Conservation (phyloP, 2,329 filamentous ascomycete species). For the Rachicladosporium sp. region DNA sequence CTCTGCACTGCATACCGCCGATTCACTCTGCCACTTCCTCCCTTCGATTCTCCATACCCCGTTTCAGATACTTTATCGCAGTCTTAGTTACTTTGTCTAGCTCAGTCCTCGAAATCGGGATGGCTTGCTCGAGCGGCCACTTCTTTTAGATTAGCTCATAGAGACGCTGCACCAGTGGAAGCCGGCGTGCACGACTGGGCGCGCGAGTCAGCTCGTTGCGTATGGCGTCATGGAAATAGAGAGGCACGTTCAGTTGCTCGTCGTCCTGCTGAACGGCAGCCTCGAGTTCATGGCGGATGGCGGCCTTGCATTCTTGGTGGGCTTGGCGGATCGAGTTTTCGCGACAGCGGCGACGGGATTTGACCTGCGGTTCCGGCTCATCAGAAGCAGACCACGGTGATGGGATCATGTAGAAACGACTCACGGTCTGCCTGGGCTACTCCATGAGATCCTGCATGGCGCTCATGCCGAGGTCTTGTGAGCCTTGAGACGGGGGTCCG, state of each 20-base stretch:
- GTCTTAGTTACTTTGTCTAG: too few relatives aligned
- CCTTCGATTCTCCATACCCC: too few relatives aligned
- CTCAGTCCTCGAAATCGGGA: too few relatives aligned
- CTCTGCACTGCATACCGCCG: too few relatives aligned
- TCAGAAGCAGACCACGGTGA: neutral
- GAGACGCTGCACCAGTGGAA: too few relatives aligned
- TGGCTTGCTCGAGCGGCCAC: too few relatives aligned
- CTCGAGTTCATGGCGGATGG: neutral
- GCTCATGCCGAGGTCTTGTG: neutral
- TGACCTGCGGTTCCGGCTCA: conserved; percentile 1
- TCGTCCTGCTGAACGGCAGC: neutral
- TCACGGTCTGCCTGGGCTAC: neutral
- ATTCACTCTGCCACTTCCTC: too few relatives aligned
- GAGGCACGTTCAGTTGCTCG: neutral
- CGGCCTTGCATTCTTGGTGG: neutral
- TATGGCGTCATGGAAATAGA: too few relatives aligned
- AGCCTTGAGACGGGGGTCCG: conserved; percentile 3
- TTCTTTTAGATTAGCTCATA: too few relatives aligned
- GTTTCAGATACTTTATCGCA: too few relatives aligned
- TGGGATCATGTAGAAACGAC: neutral
- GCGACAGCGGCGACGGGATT: conserved; percentile 1
- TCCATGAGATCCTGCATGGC: neutral
- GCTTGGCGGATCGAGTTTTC: conserved; percentile 2
- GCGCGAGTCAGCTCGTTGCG: too few relatives aligned
- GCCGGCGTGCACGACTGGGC: too few relatives aligned